Evolutionary conservation across 352 stramenopile genomes (phyloP).

Genomic region (Lagenidium giganteum): DNA sequence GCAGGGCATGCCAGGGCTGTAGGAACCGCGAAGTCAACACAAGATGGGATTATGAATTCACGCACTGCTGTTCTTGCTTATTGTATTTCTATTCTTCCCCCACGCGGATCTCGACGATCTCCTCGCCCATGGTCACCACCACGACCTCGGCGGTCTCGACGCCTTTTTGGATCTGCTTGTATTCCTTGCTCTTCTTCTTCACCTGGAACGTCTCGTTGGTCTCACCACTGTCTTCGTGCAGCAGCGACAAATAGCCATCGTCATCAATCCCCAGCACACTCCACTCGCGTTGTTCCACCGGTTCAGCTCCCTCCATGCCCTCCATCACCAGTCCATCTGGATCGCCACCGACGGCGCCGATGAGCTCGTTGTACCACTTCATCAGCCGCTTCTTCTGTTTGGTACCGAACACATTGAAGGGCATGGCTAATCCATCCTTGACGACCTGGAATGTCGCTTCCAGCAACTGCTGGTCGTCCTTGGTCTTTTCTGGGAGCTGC

Average conservation of each 20-base stretch:
- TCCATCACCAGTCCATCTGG: conserved; percentile 27
- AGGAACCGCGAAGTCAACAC: neutral
- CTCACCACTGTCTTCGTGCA: conserved; percentile 61
- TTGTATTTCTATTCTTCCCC: conserved; percentile 20
- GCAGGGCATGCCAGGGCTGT: conserved; percentile 12
- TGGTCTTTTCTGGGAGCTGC: conserved; percentile 8
- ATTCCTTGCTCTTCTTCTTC: conserved; percentile 57
- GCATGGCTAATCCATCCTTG: conserved; percentile 81
- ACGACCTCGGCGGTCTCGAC: conserved; percentile 52
- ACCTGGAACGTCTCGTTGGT: conserved; percentile 68
- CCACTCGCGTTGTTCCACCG: conserved; percentile 25
- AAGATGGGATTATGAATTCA: neutral
- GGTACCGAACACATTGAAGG: conserved; percentile 70
- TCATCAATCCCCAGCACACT: conserved; percentile 69
- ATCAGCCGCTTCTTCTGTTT: conserved; percentile 82
- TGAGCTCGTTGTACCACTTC: conserved; percentile 85
- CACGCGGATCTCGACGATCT: conserved; percentile 42
- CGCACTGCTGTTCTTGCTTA: conserved; percentile 3
- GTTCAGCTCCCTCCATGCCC: conserved; percentile 9
- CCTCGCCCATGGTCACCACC: conserved; percentile 45
- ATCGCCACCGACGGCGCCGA: conserved; percentile 43
- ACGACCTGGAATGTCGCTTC: conserved; percentile 64
- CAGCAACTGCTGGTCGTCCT: conserved; percentile 29
- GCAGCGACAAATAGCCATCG: conserved; percentile 68
- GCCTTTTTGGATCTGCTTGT: conserved; percentile 64